These are phyloP conservation scores for Hondaea fermentalgiana DNA, from an alignment of 108 stramenopile genomes.

Conservation along the genomic window DNA sequence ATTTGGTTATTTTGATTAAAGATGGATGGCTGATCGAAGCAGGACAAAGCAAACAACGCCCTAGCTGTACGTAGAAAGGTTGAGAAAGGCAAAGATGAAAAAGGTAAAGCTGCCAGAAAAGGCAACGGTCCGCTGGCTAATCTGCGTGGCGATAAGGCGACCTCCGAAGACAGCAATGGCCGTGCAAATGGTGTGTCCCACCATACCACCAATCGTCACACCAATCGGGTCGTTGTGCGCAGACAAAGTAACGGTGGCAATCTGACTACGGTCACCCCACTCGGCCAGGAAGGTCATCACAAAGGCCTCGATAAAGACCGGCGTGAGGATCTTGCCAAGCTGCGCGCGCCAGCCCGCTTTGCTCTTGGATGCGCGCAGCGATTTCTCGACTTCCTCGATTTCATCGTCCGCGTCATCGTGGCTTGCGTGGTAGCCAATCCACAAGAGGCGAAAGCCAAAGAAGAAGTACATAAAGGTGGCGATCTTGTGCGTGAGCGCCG, in stretches of 20 bases:
- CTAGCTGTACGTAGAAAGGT: conserved; percentile 38
- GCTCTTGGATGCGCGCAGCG: conserved; percentile 50
- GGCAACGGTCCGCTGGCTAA: conserved; percentile 83
- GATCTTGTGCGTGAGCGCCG: conserved; percentile 83
- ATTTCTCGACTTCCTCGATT: conserved; percentile 95
- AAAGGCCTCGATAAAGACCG: conserved; percentile 73
- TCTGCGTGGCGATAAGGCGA: conserved; percentile 84
- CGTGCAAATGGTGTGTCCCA: conserved; percentile 96
- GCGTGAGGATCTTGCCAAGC: conserved; percentile 60
- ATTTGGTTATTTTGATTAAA: too few relatives aligned
- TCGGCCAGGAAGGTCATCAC: conserved; percentile 96
- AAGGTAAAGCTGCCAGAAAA: conserved; percentile 81
- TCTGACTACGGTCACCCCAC: conserved; percentile 99
- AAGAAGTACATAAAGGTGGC: conserved; percentile 83
- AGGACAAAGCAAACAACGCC: too few relatives aligned
- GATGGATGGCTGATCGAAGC: too few relatives aligned
- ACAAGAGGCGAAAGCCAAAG: conserved; percentile 86
- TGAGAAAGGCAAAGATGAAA: conserved; percentile 82
- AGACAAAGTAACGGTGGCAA: conserved; percentile 96
- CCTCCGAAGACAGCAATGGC: conserved; percentile 95
- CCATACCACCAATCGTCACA: conserved; percentile 81
- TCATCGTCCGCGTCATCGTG: conserved; percentile 75
- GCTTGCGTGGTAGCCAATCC: conserved; percentile 70
- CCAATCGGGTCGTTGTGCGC: conserved; percentile 89
- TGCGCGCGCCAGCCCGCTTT: conserved; percentile 43